Evolutionary conservation across 2,329 filamentous ascomycete species (phyloP), one percentile per base, ranked within the genome.

Genomic region (Microthyrium microscopicum): DNA sequence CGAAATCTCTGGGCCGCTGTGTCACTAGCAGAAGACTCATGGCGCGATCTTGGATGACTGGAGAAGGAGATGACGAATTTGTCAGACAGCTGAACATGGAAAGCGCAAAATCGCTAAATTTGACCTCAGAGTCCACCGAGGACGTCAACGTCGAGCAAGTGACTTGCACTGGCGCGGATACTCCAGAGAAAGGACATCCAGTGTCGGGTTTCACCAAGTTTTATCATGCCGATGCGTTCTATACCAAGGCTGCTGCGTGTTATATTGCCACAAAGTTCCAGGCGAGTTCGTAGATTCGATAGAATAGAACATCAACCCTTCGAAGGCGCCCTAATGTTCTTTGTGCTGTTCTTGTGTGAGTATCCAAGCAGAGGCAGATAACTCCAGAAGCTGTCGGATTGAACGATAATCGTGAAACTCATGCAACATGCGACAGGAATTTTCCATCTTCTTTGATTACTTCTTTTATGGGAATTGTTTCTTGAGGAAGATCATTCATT

Each of bases 191-290:
- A 17, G 33, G 33, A 2, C 33, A 35, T 24, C 15, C n/a, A 15
- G 26, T 29, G 5, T 20, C 16, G 15, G 33, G 33, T 4, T 29
- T 5, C n/a, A 26, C 33, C 7, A 28, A 35, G 9, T 17, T n/a
- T n/a, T 35, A 35, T 19, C 28, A 35, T n/a, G 20, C 8, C 7
- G 33, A 35, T 16, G 33, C 25, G 16, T 35, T 29, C 19, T 35
- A 35, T 12, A 35, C 26, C 6, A 28, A 29, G 15, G 33, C 33
- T 9, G 33, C 33, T 20, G 33, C 25, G 17, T 35, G 33, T 20
- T 35, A 35, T 18, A 35, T 29, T 8, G 24, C 7, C 11, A 35
- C 20, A 18, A 35, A 29, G 33, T 16, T 29, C 11, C 28, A 35
- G 18, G 21, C n/a, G n/a, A n/a, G n/a, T n/a, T n/a, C n/a, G n/a